Evolutionary conservation across 2,329 filamentous ascomycete species (phyloP), one percentile per base, ranked within the genome.

Genomic region (Penicillium sp.): DNA sequence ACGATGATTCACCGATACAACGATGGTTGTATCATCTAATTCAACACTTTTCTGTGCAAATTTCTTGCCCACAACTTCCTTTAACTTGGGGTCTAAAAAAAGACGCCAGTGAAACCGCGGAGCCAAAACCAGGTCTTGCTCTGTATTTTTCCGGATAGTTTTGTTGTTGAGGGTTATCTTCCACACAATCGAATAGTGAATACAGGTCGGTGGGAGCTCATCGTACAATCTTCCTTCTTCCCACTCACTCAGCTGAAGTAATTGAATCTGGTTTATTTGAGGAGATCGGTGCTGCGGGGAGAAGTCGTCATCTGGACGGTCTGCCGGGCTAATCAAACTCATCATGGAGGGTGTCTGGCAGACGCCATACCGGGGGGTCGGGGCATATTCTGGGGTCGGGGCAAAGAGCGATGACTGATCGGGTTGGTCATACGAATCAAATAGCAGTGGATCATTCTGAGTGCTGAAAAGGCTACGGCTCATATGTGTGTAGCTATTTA

Each of bases 61-160:
- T 39, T 56, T 56, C 15, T 41, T 31, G 42, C 33, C 24, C n/a
- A 38, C 29, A 18, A 55, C 18, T 36, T 53, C 48, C 44, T 56
- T 46, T 36, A 60, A 45, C 33, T 60, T 60, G 33, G 34, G 50
- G 42, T 51, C 38, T 7, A 56, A 18, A 36, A 56, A 56, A 12
- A 56, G 52, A 26, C 48, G 34, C 57, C 36, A 57, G 31, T 56
- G 31, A 45, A 33, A 50, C 12, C 54, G 18, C 10, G 54, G 50
- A 21, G 47, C 49, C 16, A 53, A 44, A 15, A 57, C 52, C 7
- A 57, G 23, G 36, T 59, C 49, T 54, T 59, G 44, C 36, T 59
- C 52, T 38, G 49, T 54, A 36, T 41, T 42, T 47, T 49, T 54
- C 42, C 33, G 8, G n/a, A 51, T 45, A 36, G 28, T 6, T 42